A percentile compares a stretch with the other conserved stretches of the same genome.
Evolutionary conservation across 495 filamentous ascomycete genomes (phyloP).

Genomic region (Aspergillus sclerotioniger): DNA sequence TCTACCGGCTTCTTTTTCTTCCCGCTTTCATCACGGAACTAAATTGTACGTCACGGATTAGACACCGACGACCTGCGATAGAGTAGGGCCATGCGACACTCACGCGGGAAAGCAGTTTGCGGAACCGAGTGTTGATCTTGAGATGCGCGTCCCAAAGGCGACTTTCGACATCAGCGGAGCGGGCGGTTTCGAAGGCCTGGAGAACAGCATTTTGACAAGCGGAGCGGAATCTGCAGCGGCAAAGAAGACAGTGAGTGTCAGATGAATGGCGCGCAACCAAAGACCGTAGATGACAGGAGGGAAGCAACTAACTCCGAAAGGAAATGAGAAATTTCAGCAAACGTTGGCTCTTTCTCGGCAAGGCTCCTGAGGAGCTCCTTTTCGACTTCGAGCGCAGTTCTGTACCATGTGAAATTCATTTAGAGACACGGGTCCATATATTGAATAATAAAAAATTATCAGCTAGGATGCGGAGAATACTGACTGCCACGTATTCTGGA

Average conservation of each 20-base stretch:
- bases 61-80: constrained; percentile 1
- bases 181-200: constrained; percentile 68
- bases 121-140: constrained; percentile 72
- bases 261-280: constrained; percentile 21
- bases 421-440: constrained; percentile 16
- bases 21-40: constrained; percentile 54
- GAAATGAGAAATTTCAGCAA: constrained; percentile 56
- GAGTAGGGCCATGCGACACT: constrained; percentile 18
- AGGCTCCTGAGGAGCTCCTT: constrained; percentile 49
- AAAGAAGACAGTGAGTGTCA: constrained; percentile 17
- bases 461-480: constrained; percentile 23
- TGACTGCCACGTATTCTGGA: constrained; percentile 52
- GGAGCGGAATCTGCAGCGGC: constrained; percentile 59
- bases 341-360: constrained; percentile 53
- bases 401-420: constrained; percentile 24
- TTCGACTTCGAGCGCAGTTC: constrained; percentile 47
- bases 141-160: constrained; percentile 78
- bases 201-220: constrained; percentile 71
- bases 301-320: constrained; percentile 54
- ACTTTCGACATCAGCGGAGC: constrained; percentile 59
- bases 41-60: constrained; percentile 17
- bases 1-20: constrained; percentile 72
- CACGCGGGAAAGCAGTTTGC: constrained; percentile 57
- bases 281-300: neutral
- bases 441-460: constrained; percentile 6